A percentile compares a stretch with the other conserved stretches of the same genome.
Evolutionary conservation across 257 asterid genomes (phyloP).

Genomic region (Mitragyna speciosa): DNA sequence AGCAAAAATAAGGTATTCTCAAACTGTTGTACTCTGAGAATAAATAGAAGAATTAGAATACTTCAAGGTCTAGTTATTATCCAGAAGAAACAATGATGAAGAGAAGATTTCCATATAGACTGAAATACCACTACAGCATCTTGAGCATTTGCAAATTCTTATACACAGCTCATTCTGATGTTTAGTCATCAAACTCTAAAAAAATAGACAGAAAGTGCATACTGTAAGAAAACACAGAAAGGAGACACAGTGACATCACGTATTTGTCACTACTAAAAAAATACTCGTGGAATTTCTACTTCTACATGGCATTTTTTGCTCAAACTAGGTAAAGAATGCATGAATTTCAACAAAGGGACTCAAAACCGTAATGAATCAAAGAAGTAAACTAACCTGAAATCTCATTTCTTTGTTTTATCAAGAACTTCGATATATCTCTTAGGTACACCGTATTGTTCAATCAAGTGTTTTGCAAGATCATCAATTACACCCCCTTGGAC

Average conservation of each 20-base stretch:
- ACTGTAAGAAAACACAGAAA: background rate
- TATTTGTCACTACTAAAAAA: background rate
- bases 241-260: background rate
- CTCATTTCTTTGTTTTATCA: conserved; percentile 84
- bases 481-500: conserved; percentile 96
- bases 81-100: background rate
- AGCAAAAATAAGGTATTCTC: no score
- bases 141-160: background rate
- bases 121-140: background rate
- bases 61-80: background rate
- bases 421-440: conserved; percentile 86
- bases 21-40: no score
- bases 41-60: no score
- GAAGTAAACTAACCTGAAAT: conserved; percentile 30
- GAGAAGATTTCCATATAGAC: background rate
- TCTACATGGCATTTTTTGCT: background rate
- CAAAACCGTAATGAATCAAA: background rate
- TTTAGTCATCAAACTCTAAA: background rate
- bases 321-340: background rate
- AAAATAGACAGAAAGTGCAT: background rate
- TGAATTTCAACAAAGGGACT: background rate
- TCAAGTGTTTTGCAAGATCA: conserved; percentile 77
- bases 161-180: background rate
- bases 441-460: conserved; percentile 71
- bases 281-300: background rate